Percentiles rank a stretch among this genome's conserved stretches.
phyloP scores from a whole-genome alignment of 495 filamentous ascomycete genomes.

The Hypoxylon intermedium region DNA sequence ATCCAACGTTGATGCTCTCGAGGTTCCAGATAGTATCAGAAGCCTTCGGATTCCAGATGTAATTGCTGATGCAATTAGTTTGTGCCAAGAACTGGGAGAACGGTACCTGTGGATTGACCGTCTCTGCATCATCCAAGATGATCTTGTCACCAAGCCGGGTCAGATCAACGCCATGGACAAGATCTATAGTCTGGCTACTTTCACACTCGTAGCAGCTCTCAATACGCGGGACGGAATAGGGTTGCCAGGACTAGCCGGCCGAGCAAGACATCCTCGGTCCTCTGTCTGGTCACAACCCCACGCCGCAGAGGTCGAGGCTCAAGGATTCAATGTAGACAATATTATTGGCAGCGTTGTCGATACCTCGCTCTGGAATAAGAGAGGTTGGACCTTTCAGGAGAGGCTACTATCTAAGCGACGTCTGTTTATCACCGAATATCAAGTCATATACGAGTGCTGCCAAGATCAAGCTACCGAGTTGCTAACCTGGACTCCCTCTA shows the following conservation, averaged over 20 bases:
- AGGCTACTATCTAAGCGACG: slow-evolving; percentile 40
- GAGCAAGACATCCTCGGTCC: neutral
- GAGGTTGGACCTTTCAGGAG: slow-evolving; percentile 49
- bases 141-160: slow-evolving; percentile 17
- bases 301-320: neutral
- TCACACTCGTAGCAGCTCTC: slow-evolving; percentile 32
- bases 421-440: slow-evolving; percentile 37
- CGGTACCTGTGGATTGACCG: slow-evolving; percentile 45
- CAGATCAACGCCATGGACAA: slow-evolving; percentile 33
- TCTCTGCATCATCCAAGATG: slow-evolving; percentile 43
- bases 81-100: slow-evolving; percentile 25
- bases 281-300: neutral
- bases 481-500: slow-evolving; percentile 31
- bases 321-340: neutral
- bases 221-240: slow-evolving; percentile 10
- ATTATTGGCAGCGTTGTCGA: neutral
- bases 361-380: slow-evolving; percentile 42
- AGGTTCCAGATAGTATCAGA: neutral
- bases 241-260: neutral
- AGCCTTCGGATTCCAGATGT: slow-evolving; percentile 17
- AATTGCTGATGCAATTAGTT: slow-evolving; percentile 38
- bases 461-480: slow-evolving; percentile 22
- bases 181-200: slow-evolving; percentile 32
- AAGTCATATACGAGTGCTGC: slow-evolving; percentile 40
- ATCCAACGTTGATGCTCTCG: neutral